Percentiles rank a stretch among this genome's conserved stretches.
phyloP scores from a whole-genome alignment of 2,329 filamentous ascomycete genomes.

The Pseudogymnoascus sp. region DNA sequence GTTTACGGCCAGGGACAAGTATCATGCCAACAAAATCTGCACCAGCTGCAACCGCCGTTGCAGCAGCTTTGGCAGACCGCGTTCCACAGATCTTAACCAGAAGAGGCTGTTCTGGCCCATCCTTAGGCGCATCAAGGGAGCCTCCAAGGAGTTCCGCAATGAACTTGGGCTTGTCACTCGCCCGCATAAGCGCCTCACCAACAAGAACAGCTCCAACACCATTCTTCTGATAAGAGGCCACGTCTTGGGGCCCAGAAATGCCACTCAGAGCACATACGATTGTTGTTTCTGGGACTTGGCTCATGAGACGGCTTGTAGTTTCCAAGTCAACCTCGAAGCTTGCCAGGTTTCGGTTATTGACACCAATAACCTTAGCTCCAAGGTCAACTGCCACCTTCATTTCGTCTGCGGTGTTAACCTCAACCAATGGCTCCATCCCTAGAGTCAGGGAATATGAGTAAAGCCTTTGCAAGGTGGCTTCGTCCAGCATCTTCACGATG shows the following conservation, averaged over 20 bases:
- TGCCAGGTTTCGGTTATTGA: conserved; percentile 94
- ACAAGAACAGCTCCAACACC: conserved; percentile 91
- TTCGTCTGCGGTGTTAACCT: conserved; percentile 90
- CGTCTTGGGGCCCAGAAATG: conserved; percentile 82
- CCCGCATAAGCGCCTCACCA: conserved; percentile 92
- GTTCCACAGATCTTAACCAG: conserved; percentile 96
- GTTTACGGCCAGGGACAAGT: conserved; percentile 71
- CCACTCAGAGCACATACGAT: conserved; percentile 92
- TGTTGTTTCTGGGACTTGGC: conserved; percentile 75
- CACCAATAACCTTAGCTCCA: conserved; percentile 85
- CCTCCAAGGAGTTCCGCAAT: conserved; percentile 75
- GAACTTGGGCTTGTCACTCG: conserved; percentile 72
- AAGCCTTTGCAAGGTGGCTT: conserved; percentile 62
- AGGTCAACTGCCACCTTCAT: conserved; percentile 83
- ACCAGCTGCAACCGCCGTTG: conserved; percentile 72
- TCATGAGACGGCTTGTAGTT: conserved; percentile 82
- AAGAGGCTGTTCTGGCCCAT: conserved; percentile 37
- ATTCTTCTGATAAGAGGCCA: conserved; percentile 77
- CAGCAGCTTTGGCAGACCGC: conserved; percentile 71
- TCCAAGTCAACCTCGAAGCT: conserved; percentile 95
- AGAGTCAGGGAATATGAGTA: conserved; percentile 85
- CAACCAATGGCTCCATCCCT: conserved; percentile 95
- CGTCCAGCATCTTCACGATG: conserved; percentile 96
- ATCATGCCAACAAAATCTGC: conserved; percentile 94
- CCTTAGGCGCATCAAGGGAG: conserved; percentile 20